Conservation (phyloP, 2,329 filamentous ascomycete genomes). For the Neofusicoccum cordaticola region DNA sequence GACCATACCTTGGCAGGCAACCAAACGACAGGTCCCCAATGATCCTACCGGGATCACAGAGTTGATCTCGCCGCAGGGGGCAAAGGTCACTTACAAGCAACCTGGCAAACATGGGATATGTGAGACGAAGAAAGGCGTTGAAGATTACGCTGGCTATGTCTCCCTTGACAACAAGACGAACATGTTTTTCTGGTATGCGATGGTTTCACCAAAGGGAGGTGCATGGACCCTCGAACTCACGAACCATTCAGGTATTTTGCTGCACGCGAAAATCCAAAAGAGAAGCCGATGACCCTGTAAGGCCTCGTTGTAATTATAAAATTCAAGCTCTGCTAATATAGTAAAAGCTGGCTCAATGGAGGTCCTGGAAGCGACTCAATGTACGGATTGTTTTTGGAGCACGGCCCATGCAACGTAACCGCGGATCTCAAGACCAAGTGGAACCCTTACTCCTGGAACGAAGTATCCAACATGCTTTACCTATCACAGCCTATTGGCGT, state of each 20-base stretch:
- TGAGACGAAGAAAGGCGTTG: constrained; percentile 32
- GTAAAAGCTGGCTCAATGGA: not conserved
- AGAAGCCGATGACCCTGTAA: not conserved
- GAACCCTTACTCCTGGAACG: constrained; percentile 41
- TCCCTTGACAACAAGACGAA: constrained; percentile 35
- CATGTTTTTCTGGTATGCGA: constrained; percentile 43
- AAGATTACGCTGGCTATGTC: constrained; percentile 38
- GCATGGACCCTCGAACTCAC: not conserved
- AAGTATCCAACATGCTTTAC: constrained; percentile 39
- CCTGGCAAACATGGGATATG: constrained; percentile 39
- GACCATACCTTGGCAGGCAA: not conserved
- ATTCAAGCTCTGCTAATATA: not conserved
- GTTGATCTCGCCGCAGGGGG: not conserved
- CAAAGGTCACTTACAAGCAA: not conserved
- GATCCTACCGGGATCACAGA: constrained; percentile 34
- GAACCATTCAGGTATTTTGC: not conserved
- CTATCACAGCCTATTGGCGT: constrained; percentile 40
- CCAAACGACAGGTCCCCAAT: not conserved
- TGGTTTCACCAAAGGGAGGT: too few relatives aligned
- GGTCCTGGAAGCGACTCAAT: constrained; percentile 47
- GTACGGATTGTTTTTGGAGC: constrained; percentile 34
- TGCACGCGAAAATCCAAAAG: not conserved
- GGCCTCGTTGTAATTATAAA: too few relatives aligned
- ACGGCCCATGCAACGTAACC: constrained; percentile 46
- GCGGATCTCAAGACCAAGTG: constrained; percentile 35